Base-by-base conservation (phyloP, 129 eudicot genomes). In the Apium graveolens region DNA sequence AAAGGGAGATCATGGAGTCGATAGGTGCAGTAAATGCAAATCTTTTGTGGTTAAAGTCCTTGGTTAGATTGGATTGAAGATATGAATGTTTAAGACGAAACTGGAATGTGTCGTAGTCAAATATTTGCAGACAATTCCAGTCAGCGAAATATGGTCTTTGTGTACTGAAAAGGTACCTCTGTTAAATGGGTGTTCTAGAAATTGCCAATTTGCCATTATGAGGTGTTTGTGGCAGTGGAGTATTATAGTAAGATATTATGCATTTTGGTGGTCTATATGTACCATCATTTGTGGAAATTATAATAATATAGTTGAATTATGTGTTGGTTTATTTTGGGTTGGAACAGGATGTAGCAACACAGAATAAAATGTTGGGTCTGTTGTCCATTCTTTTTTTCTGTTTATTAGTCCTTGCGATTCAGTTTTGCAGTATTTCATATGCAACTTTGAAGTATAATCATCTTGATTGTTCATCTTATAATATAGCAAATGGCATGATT, bases 1-100 rank as follows among this genome's bases (percentile, higher is more conserved):
- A 82, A 79, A 85, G 89, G 83, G 83, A 82, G 82, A 80, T 85
- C 78, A 81, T 72, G 83, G 79, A 72, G 80, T 83, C 85, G 65
- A 49, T 83, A 82, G 82, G 80, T 84, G 88, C 82, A 78, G 85
- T 65, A 69, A 78, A 20, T 86, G 82, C 84, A 65, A 51, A 73
- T 26, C 55, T 79, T 65, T 57, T 46, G 81, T 73, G 82, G 55
- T 76, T 44, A 12, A 80, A 63, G 77, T 80, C 62, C 79, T 82
- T 75, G 72, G 80, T 75, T 81, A 81, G 83, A 81, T 55, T 86
- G 79, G 68, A 60, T 79, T 34, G 69, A 72, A 79, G 71, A 49
- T 78, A 78, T 35, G 49, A 78, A 41, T 72, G 55, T 49, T 66
- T 48, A 51, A 7, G 21, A 62, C 57, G 77, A 43, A 78, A 74